Evolutionary conservation across 2,329 filamentous ascomycete genomes (phyloP).

Genomic region (Fusarium agapanthi): DNA sequence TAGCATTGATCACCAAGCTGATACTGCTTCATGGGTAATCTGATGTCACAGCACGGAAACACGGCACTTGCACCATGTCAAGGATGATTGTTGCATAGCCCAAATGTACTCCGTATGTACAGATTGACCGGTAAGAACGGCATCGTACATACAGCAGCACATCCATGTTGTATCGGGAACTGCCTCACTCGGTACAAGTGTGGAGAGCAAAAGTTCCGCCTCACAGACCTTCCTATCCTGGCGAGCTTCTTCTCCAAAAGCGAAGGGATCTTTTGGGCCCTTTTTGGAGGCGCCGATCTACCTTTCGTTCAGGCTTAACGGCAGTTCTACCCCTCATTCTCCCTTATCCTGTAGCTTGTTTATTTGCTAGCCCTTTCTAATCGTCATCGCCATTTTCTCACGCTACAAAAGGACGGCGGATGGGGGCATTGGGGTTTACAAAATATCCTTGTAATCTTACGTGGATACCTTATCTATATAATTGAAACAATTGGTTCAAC

Average conservation of each 20-base stretch:
- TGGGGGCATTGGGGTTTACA: neutral
- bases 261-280: neutral
- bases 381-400: neutral
- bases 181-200: conserved; percentile 17
- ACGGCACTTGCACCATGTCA: conserved; percentile 13
- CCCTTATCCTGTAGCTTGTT: neutral
- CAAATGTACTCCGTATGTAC: neutral
- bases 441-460: conserved; percentile 1
- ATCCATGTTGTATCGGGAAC: neutral
- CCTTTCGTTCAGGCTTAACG: neutral
- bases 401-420: conserved; percentile 1
- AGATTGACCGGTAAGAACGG: conserved; percentile 18
- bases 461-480: neutral
- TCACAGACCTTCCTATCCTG: neutral
- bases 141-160: neutral
- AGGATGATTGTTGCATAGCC: neutral
- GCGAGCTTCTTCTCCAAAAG: neutral
- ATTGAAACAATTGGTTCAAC: neutral
- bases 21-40: conserved; percentile 1
- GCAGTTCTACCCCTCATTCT: neutral
- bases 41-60: conserved; percentile 23
- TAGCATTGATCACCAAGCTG: neutral
- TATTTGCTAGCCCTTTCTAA: neutral
- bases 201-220: conserved; percentile 29
- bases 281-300: neutral